A percentile compares a stretch with the other conserved stretches of the same genome.
phyloP scores from a whole-genome alignment of 768 basidiomycete species.

The Boletus pseudo-olivaceus region DNA sequence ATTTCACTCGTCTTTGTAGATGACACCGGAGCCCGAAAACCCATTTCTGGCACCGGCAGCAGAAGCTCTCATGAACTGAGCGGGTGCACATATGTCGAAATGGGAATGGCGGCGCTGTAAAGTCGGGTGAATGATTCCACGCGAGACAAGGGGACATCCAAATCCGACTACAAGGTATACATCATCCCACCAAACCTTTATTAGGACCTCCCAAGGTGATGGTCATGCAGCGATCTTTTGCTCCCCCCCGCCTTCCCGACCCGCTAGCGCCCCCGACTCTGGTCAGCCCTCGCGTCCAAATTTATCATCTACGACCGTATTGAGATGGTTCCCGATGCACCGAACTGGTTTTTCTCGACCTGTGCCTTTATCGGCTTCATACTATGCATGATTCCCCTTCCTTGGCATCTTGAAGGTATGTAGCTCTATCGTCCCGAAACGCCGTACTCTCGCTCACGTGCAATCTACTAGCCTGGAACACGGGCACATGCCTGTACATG shows the following conservation, averaged over 20 bases:
- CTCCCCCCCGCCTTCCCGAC: slow-evolving; percentile 30
- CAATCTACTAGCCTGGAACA: slow-evolving; percentile 39
- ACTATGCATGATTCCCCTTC: slow-evolving; percentile 54
- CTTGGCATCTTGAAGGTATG: slow-evolving; percentile 59
- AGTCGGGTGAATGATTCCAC: slow-evolving; percentile 8
- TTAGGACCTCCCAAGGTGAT: slow-evolving; percentile 9
- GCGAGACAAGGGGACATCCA: slow-evolving; percentile 28
- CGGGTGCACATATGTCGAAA: slow-evolving; percentile 17
- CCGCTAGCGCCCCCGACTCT: slow-evolving; percentile 6
- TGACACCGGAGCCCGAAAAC: no score
- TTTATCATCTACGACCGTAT: slow-evolving; percentile 21
- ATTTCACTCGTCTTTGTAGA: no score
- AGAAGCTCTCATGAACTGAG: no score
- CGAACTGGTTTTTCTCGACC: slow-evolving; percentile 39
- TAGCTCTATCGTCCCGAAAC: background rate
- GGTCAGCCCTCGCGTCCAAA: slow-evolving; percentile 7
- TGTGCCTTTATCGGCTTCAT: slow-evolving; percentile 60
- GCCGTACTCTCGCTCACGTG: background rate
- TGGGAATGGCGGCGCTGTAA: slow-evolving; percentile 12
- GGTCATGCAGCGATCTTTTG: background rate
- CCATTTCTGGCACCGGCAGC: no score
- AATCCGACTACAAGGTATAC: slow-evolving; percentile 24
- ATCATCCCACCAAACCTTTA: slow-evolving; percentile 18
- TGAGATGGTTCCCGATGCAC: slow-evolving; percentile 26
- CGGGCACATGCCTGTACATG: slow-evolving; percentile 45